Percentiles rank a stretch among this genome's conserved stretches.
Conservation (phyloP, 1,284 basidiomycete species). For the Tranzscheliella williamsii region DNA sequence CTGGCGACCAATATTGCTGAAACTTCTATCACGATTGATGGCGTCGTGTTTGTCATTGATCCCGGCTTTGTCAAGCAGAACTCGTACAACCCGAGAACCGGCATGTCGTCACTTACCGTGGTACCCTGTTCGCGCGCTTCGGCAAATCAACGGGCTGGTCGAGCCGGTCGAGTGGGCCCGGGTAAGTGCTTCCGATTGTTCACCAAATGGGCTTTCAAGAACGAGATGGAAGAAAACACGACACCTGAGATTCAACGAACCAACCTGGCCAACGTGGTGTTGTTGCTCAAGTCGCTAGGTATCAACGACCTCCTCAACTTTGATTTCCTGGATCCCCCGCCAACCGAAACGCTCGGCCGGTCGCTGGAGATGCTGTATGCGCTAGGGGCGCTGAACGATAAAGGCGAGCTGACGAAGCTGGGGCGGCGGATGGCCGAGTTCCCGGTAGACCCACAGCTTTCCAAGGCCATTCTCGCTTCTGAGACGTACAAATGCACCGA, state of each 20-base stretch:
- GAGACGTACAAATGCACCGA: constrained; percentile 95
- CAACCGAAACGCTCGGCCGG: constrained; percentile 95
- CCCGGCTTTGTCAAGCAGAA: constrained; percentile 61
- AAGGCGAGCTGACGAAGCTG: constrained; percentile 92
- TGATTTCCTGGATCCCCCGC: constrained; percentile 71
- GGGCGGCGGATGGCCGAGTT: constrained; percentile 98
- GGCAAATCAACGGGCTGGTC: constrained; percentile 92
- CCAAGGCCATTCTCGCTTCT: constrained; percentile 92
- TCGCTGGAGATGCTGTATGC: constrained; percentile 92
- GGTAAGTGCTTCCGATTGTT: constrained; percentile 92
- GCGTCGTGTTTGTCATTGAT: constrained; percentile 60
- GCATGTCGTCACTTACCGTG: constrained; percentile 58
- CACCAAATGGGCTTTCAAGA: constrained; percentile 70
- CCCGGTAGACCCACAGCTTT: constrained; percentile 96
- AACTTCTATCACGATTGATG: constrained; percentile 60
- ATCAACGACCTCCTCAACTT: constrained; percentile 71
- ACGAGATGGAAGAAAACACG: constrained; percentile 69
- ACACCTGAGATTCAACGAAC: constrained; percentile 68
- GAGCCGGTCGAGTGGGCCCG: constrained; percentile 94
- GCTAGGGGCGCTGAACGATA: constrained; percentile 90
- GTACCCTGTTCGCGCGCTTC: constrained; percentile 84
- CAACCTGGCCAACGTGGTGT: constrained; percentile 66
- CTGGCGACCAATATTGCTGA: constrained; percentile 94
- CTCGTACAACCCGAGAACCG: constrained; percentile 59
- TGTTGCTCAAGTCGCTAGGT: constrained; percentile 69